phyloP scores from a whole-genome alignment of 495 filamentous ascomycete species.

The Penicillium paxilli region DNA sequence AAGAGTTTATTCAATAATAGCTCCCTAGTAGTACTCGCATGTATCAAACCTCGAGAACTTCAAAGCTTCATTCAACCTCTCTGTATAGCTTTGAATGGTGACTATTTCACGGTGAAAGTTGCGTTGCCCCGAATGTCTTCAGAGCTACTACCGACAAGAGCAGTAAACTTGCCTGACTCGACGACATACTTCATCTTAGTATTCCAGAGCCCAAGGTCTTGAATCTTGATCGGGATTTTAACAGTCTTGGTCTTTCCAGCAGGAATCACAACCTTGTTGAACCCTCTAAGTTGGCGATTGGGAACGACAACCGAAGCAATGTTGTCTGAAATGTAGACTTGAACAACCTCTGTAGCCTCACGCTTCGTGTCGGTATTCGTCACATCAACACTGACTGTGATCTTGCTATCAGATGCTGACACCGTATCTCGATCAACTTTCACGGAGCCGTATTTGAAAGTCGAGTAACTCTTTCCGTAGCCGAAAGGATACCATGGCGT shows the following conservation, averaged over 20 bases:
- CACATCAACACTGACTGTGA: conserved; percentile 54
- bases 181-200: conserved; percentile 66
- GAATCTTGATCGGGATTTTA: conserved; percentile 49
- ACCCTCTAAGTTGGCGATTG: conserved; percentile 66
- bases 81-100: neutral
- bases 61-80: too few species aligned
- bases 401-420: conserved; percentile 35
- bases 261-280: conserved; percentile 62
- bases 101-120: conserved; percentile 50
- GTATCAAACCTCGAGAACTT: too few species aligned
- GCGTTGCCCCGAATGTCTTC: conserved; percentile 55
- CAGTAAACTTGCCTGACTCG: conserved; percentile 63
- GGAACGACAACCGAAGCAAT: conserved; percentile 64
- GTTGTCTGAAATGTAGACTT: conserved; percentile 63
- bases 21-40: too few species aligned
- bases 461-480: conserved; percentile 66
- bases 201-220: conserved; percentile 59
- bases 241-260: conserved; percentile 61
- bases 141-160: conserved; percentile 57
- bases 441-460: conserved; percentile 55
- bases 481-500: conserved; percentile 66
- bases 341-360: conserved; percentile 67
- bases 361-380: conserved; percentile 53
- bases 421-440: conserved; percentile 44
- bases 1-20: too few species aligned